Evolutionary conservation across 1,284 basidiomycete species (phyloP), one percentile per base, ranked within the genome.

Genomic region (Athelia psychrophila): DNA sequence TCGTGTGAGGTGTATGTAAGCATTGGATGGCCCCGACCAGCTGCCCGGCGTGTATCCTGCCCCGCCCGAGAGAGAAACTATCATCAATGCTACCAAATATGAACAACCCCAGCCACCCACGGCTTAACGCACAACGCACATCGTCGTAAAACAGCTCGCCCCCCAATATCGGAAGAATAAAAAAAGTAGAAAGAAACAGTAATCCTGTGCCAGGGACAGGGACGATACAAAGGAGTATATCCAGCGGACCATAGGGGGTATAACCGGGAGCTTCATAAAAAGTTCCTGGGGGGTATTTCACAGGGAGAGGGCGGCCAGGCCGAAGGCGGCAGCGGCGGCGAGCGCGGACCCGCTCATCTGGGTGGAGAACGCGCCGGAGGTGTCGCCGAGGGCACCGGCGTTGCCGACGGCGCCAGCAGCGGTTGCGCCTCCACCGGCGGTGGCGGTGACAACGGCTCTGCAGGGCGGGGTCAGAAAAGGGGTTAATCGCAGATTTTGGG

Each of bases 381-480:
- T 69, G 44, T 63, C 57, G 12, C 65, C 61, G 36, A 61, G 48
- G 27, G 71, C 72, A 51, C 67, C 67, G 50, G 62, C 69, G 50
- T 54, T 49, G 36, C 51, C 32, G 24, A 46, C 55, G 23, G 20
- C 16, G 44, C 35, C 27, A 49, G 46, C 55, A 54, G 68, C 64
- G 35, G 72, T 68, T 57, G 64, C 65, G 47, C 70, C 51, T 25
- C 81, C 85, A 15, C 78, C 76, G 53, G 81, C 83, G 44, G 79
- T 82, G 23, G 79, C 81, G 58, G 77, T 78, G 38, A 78, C 72
- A n/a, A 42, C 24, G 75, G 68, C 20, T 62, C 54, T 16, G 60
- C 59, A 27, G 59, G 25, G 55, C 15, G 6, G 60, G 52, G 33
- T 25, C 38, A 42, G 55, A 51, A 23, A 52, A 44, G 15, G 63